Evolutionary conservation across 2,329 filamentous ascomycete species (phyloP).

Genomic region (Colletotrichum godetiae): DNA sequence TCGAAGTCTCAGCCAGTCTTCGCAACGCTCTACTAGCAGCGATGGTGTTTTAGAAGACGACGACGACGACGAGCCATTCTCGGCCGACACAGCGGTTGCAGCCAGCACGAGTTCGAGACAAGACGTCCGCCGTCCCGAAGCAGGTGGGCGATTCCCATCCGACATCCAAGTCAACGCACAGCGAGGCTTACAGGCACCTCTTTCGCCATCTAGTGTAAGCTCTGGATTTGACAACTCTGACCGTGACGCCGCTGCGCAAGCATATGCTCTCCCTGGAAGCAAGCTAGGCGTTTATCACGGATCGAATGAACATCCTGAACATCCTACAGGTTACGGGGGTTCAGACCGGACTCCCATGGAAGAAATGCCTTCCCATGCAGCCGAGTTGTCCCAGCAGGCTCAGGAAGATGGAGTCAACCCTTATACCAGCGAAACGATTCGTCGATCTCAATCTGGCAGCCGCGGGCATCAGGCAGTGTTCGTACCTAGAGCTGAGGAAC

Average conservation of each 20-base stretch:
- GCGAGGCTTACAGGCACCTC: slow-evolving; percentile 82
- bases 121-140: slow-evolving; percentile 78
- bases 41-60: slow-evolving; percentile 80
- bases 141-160: slow-evolving; percentile 97
- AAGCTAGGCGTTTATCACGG: background rate
- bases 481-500: slow-evolving; percentile 5
- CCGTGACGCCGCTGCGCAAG: slow-evolving; percentile 69
- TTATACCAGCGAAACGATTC: slow-evolving; percentile 61
- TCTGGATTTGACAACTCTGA: slow-evolving; percentile 66
- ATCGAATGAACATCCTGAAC: slow-evolving; percentile 5
- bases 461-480: slow-evolving; percentile 3
- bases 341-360: slow-evolving; percentile 58
- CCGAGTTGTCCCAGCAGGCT: slow-evolving; percentile 61
- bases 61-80: slow-evolving; percentile 74
- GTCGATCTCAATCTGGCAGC: slow-evolving; percentile 21
- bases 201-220: slow-evolving; percentile 85
- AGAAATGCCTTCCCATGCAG: slow-evolving; percentile 61
- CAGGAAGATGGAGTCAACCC: slow-evolving; percentile 68
- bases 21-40: slow-evolving; percentile 73
- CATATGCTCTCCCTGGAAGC: slow-evolving; percentile 60
- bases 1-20: slow-evolving; percentile 78
- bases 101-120: slow-evolving; percentile 60
- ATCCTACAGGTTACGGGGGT: slow-evolving; percentile 55
- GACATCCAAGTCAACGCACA: slow-evolving; percentile 85
- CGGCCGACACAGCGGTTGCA: slow-evolving; percentile 66